Evolutionary conservation across 805 yeast genomes (phyloP), one percentile per base, ranked within the genome.

Genomic region (Wickerhamiella hasegawae): DNA sequence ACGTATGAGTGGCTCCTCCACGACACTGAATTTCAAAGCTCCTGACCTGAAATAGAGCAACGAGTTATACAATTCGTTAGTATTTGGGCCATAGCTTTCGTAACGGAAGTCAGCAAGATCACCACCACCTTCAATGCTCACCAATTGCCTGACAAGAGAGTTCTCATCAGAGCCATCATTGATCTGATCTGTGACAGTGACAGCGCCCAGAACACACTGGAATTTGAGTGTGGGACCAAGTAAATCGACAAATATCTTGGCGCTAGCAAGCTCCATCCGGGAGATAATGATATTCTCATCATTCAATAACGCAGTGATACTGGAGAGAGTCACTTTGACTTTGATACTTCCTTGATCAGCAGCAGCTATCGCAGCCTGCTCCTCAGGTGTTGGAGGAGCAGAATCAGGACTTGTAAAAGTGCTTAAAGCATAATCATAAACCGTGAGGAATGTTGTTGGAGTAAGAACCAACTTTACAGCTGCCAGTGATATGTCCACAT

Each of bases 221-320:
- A 85, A 69, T 42, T 73, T 78, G 76, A 85, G 63, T 29, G 73
- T 75, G 41, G 77, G 90, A 1, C 93, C 92, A 8, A 81, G 56
- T 28, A 85, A 50, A 20, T 72, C 62, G 5, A 82, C 72, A 14
- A 64, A 58, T 34, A 83, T 66, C 35, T 69, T 68, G 3, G 94
- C 95, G 9, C 78, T 69, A 29, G 82, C 73, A 38, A 90, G 61
- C 31, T 71, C 67, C 41, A 85, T 51, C 0, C 94, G 82, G 0
- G 94, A 94, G 30, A 90, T 55, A 45, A 78, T 76, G 33, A 76
- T 64, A 3, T 85, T 76, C 38, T 83, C 93, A 49, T 87, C 96
- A 48, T 81, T 79, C 33, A 90, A 59, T 3, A 81, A 71, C 33
- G 82, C 52, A 6, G 75, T 71, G 11, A 87, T 69, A 48, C 94